These are phyloP conservation scores for Pyracantha coccinea DNA, from an alignment of 331 rosid genomes.

Conservation along the genomic window DNA sequence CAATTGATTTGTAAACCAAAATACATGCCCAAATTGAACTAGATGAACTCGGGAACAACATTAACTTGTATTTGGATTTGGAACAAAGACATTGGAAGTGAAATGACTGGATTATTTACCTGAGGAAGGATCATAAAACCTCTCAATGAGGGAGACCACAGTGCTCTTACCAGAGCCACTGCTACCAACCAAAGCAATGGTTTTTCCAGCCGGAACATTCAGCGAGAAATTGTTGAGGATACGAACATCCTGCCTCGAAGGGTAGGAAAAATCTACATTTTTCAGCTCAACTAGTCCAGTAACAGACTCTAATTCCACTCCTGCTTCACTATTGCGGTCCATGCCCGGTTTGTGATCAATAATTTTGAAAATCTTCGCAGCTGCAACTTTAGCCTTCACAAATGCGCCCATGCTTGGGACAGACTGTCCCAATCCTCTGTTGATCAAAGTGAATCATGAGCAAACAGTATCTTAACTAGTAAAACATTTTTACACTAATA, in stretches of 20 bases:
- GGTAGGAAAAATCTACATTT: constrained; percentile 79
- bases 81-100: neutral
- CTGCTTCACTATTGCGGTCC: constrained; percentile 65
- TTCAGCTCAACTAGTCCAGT: constrained; percentile 81
- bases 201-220: constrained; percentile 90
- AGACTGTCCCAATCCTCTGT: constrained; percentile 89
- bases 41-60: neutral
- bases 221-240: constrained; percentile 66
- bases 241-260: constrained; percentile 79
- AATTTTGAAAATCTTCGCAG: constrained; percentile 69
- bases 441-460: constrained; percentile 7
- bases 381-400: constrained; percentile 93
- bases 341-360: constrained; percentile 80
- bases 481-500: neutral
- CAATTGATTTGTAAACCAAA: no score
- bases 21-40: neutral
- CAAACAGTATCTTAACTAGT: neutral
- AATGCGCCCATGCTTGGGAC: constrained; percentile 98
- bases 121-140: constrained; percentile 88
- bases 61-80: neutral
- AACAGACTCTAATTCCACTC: constrained; percentile 66
- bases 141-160: constrained; percentile 88
- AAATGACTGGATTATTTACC: constrained; percentile 36
- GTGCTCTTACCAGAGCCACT: constrained; percentile 99
- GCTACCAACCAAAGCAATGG: constrained; percentile 95